Conservation (phyloP, 2,329 filamentous ascomycete genomes). For the Plenodomus tracheiphilus region DNA sequence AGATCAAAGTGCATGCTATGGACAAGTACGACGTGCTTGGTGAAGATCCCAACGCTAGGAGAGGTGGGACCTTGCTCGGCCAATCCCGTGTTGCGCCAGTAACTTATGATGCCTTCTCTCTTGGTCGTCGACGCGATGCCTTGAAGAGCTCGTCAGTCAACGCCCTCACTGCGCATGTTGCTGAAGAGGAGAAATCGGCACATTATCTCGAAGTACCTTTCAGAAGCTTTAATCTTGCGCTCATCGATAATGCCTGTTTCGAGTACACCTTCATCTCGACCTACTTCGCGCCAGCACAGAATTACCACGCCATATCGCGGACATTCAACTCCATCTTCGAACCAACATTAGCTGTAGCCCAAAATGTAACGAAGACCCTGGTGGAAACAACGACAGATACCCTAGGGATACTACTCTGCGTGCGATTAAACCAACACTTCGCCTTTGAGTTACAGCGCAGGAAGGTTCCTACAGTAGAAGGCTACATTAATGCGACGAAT, state of each 20-base stretch:
- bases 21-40: constrained; percentile 85
- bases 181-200: constrained; percentile 82
- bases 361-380: constrained; percentile 73
- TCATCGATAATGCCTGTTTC: constrained; percentile 90
- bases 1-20: constrained; percentile 78
- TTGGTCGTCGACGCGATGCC: constrained; percentile 84
- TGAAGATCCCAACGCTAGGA: constrained; percentile 72
- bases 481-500: constrained; percentile 90
- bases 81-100: constrained; percentile 51
- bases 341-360: constrained; percentile 83
- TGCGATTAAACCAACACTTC: constrained; percentile 89
- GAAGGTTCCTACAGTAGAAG: constrained; percentile 84
- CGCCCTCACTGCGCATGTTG: constrained; percentile 83
- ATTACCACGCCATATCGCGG: constrained; percentile 75
- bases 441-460: constrained; percentile 92
- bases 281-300: constrained; percentile 81
- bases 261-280: constrained; percentile 93
- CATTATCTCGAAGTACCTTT: constrained; percentile 92
- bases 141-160: constrained; percentile 72
- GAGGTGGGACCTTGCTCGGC: constrained; percentile 50
- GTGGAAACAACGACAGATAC: constrained; percentile 79
- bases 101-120: constrained; percentile 82
- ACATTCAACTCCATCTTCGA: constrained; percentile 89
- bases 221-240: constrained; percentile 89
- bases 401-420: constrained; percentile 84